Evolutionary conservation across 2,329 filamentous ascomycete genomes (phyloP), one percentile per base, ranked within the genome.

Genomic region (Fusarium napiforme): DNA sequence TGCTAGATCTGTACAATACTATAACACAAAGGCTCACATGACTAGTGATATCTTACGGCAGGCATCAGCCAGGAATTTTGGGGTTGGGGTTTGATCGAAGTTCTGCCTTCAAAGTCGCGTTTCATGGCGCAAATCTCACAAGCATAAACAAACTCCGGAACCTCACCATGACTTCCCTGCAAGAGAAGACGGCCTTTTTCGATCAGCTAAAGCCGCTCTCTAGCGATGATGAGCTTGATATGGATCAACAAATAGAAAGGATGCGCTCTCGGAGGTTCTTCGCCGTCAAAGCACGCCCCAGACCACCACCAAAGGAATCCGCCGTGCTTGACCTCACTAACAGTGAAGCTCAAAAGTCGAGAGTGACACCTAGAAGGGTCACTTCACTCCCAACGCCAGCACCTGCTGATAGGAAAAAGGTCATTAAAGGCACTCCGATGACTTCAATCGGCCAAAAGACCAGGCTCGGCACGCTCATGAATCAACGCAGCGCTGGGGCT

Each of bases 171-270:
- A 39, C 71, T 18, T 71, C 72, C 6, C 57, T 85, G 11, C 74
- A 81, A 56, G 84, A 85, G 40, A 89, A 89, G 74, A 52, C 78
- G 28, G 83, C 81, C 1, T 87, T 85, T 68, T 89, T 88, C 70
- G 71, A 80, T n/a, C 78, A 78, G n/a, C 77, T 88, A 2, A 78
- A 82, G 19, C 75, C 78, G 58, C 72, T 82, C 15, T 82, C 83
- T 34, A 77, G 78, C 37, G 77, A 78, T 40, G 81, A 81, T 28
- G 78, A 77, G 34, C 75, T 81, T 23, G 74, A 79, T 47, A 50
- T 64, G 6, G 50, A 46, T 12, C 82, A 86, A 42, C 75, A 82
- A 69, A 70, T 79, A 12, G 78, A 81, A 45, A 80, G 85, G 23
- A 57, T 74, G 34, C 71, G 64, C 30, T 76, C 78, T 32, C 69